Evolutionary conservation across 2,329 filamentous ascomycete genomes (phyloP), one percentile per base, ranked within the genome.

Genomic region (Neurospora crassa): DNA sequence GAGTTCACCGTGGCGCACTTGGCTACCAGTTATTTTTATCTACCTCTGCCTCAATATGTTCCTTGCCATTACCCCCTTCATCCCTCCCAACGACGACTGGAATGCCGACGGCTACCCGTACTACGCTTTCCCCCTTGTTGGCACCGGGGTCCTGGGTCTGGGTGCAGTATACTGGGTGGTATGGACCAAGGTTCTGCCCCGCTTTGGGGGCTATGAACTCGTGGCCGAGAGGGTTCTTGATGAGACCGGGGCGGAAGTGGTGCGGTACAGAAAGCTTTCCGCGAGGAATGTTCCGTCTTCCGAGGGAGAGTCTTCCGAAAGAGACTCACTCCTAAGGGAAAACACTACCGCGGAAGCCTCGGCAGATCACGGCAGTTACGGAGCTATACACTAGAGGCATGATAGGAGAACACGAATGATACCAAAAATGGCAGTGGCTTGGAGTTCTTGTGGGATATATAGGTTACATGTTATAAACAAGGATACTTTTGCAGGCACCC

Each of bases 81-180:
- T 89, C 67, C 86, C 87, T 1, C 87, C 86, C 0, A 80, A 81
- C 42, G 82, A 81, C 1, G 81, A 80, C 74, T 83, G 82, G 80
- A 81, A 83, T 69, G 81, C 82, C 0, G 81, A 84, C 14, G 83
- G 84, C 0, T 88, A 88, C 53, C 85, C 85, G 1, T 88, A 88
- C 79, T 89, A 85, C 71, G 79, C 87, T 0, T 87, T 87, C 74
- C 86, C 86, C 0, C 81, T 87, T 0, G 85, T 88, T 0, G 86
- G 85, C 0, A 82, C 87, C 0, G 82, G 81, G 0, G 84, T 88
- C 7, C 76, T 88, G 37, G 68, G 86, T 0, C 77, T 87, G 0
- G 87, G 87, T 1, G 83, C 72, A 0, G 69, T 84, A 1, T 89
- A 88, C 77, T 89, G 87, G 86, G 70, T 78, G 0, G 75, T 84